Percentiles rank a stretch among this genome's conserved stretches.
Conservation (phyloP, 225 moss, liverwort and hornwort genomes). For the Pseudisothecium myosuroides region DNA sequence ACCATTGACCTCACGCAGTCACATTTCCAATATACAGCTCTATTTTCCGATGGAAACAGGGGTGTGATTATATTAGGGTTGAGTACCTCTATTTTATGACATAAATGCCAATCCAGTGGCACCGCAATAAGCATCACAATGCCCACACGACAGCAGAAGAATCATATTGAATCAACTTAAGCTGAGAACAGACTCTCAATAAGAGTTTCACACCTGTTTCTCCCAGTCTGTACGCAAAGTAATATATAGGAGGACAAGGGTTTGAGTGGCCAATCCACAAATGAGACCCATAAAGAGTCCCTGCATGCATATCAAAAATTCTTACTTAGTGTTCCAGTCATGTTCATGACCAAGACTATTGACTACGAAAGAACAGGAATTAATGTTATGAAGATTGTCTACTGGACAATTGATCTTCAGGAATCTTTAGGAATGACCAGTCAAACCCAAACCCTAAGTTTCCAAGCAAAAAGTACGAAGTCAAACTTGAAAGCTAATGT, state of each 20-base stretch:
- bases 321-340: neutral
- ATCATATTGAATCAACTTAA: neutral
- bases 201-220: constrained; percentile 13
- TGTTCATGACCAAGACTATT: neutral
- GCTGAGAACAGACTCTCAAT: neutral
- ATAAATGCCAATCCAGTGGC: neutral
- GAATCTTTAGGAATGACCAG: neutral
- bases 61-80: neutral
- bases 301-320: neutral
- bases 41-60: neutral
- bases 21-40: neutral
- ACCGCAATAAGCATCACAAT: neutral
- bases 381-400: neutral
- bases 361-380: neutral
- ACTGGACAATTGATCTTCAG: neutral
- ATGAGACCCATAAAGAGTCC: constrained; percentile 37
- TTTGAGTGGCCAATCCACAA: constrained; percentile 39
- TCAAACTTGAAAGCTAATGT: neutral
- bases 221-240: constrained; percentile 39
- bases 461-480: neutral
- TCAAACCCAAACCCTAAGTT: too few relatives aligned
- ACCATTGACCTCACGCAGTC: neutral
- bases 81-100: neutral
- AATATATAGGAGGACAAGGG: constrained; percentile 8
- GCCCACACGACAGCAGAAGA: neutral